Conservation (phyloP, 805 yeast genomes). For the Lipomyces oligophaga region DNA sequence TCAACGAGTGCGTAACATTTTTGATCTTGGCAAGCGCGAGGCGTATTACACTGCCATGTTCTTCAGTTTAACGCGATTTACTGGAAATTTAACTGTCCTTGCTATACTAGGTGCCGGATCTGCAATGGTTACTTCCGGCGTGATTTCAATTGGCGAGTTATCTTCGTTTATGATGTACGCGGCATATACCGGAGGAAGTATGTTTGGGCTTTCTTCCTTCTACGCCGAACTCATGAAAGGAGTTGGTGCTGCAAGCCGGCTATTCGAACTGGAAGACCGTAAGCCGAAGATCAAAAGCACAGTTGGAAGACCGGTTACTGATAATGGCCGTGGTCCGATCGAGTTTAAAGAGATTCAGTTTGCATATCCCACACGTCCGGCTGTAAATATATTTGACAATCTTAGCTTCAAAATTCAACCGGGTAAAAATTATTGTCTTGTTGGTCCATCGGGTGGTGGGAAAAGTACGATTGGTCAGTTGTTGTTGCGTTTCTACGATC, state of each 20-base stretch:
- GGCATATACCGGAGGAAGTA: conserved; percentile 87
- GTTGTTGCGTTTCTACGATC: conserved; percentile 79
- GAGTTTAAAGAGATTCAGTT: conserved; percentile 62
- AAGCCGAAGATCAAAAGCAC: conserved; percentile 68
- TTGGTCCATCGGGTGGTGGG: conserved; percentile 97
- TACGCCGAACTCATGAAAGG: conserved; percentile 96
- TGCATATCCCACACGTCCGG: conserved; percentile 79
- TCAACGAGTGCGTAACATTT: conserved; percentile 58
- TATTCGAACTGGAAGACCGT: conserved; percentile 80
- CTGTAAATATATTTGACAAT: conserved; percentile 59
- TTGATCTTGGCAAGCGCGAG: conserved; percentile 70
- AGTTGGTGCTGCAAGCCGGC: conserved; percentile 88
- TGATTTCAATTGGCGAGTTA: conserved; percentile 78
- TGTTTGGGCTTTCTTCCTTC: conserved; percentile 84
- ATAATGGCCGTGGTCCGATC: conserved; percentile 39
- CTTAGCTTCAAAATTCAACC: conserved; percentile 59
- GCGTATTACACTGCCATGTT: conserved; percentile 43
- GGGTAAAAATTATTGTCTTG: conserved; percentile 89
- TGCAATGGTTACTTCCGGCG: conserved; percentile 71
- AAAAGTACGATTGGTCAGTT: conserved; percentile 70
- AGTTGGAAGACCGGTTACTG: conserved; percentile 45
- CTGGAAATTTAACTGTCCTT: conserved; percentile 78
- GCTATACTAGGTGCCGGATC: conserved; percentile 78
- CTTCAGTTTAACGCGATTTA: conserved; percentile 55
- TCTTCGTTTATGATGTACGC: conserved; percentile 95